Percentiles rank a stretch among this genome's conserved stretches.
Evolutionary conservation across 2,329 filamentous ascomycete genomes (phyloP).

Genomic region (Scedosporium boydii): DNA sequence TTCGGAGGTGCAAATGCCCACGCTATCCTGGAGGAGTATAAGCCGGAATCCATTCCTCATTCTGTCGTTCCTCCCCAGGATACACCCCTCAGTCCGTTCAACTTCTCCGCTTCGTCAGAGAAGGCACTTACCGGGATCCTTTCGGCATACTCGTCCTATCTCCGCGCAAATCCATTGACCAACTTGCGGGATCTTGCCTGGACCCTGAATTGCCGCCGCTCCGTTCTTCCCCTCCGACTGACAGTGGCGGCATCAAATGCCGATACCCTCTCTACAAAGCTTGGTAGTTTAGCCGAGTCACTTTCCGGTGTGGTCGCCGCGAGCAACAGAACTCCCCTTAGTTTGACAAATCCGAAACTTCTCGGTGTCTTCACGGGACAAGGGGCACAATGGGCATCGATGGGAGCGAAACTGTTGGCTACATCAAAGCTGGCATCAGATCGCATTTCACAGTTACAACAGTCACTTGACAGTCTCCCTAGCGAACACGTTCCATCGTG

Average conservation of each 20-base stretch:
- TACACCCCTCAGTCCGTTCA: background rate
- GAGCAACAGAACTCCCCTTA: conserved; percentile 25
- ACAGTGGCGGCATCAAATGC: conserved; percentile 26
- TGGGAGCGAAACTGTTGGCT: conserved; percentile 19
- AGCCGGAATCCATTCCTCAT: background rate
- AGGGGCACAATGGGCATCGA: conserved; percentile 22
- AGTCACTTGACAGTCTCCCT: conserved; percentile 13
- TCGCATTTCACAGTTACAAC: background rate
- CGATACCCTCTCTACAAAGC: conserved; percentile 11
- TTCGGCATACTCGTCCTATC: background rate
- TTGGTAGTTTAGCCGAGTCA: conserved; percentile 23
- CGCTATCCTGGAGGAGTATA: conserved; percentile 12
- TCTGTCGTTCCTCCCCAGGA: background rate
- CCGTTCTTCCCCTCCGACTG: conserved; percentile 25
- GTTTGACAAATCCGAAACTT: conserved; percentile 9
- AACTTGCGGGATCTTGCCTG: conserved; percentile 8
- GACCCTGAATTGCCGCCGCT: conserved; percentile 15
- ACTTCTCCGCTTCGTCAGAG: background rate
- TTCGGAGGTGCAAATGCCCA: conserved; percentile 20
- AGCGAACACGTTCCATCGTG: conserved; percentile 22
- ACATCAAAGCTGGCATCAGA: background rate
- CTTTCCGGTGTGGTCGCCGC: conserved; percentile 21
- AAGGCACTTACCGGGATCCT: conserved; percentile 2
- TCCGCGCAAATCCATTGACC: conserved; percentile 1
- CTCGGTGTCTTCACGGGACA: conserved; percentile 24